Conservation (phyloP, 306 rosid species). For the Myrica gale region DNA sequence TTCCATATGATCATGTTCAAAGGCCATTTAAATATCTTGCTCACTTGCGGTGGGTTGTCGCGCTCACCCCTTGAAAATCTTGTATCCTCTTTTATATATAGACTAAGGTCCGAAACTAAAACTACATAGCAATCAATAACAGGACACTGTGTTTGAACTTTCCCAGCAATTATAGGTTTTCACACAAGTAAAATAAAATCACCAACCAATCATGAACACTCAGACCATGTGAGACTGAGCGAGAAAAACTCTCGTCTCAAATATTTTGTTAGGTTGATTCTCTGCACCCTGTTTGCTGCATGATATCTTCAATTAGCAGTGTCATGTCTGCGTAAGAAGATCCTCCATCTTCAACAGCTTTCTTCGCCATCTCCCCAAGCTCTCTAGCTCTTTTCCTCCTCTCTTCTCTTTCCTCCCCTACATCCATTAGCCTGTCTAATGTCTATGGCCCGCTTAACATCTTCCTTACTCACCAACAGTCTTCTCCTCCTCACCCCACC, state of each 20-base stretch:
- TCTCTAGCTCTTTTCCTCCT: conserved; percentile 30
- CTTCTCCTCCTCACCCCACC: conserved; percentile 41
- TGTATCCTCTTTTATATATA: too few relatives aligned
- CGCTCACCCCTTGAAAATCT: too few relatives aligned
- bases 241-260: not conserved
- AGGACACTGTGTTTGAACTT: too few relatives aligned
- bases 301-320: conserved; percentile 22
- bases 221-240: not conserved
- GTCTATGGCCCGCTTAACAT: conserved; percentile 33
- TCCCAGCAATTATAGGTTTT: too few relatives aligned
- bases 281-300: not conserved
- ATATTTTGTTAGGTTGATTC: not conserved
- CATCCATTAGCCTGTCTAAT: conserved; percentile 25
- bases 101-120: too few relatives aligned
- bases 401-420: conserved; percentile 22
- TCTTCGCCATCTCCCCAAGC: conserved; percentile 25
- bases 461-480: conserved; percentile 23
- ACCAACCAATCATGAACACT: too few relatives aligned
- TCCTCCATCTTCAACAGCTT: conserved; percentile 34
- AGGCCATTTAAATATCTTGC: too few relatives aligned
- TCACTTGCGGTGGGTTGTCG: too few relatives aligned
- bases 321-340: conserved; percentile 23
- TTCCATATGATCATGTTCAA: too few relatives aligned
- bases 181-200: too few relatives aligned
- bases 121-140: too few relatives aligned